Conservation (phyloP, 768 basidiomycete species). For the Cystobasidium onofrii region DNA sequence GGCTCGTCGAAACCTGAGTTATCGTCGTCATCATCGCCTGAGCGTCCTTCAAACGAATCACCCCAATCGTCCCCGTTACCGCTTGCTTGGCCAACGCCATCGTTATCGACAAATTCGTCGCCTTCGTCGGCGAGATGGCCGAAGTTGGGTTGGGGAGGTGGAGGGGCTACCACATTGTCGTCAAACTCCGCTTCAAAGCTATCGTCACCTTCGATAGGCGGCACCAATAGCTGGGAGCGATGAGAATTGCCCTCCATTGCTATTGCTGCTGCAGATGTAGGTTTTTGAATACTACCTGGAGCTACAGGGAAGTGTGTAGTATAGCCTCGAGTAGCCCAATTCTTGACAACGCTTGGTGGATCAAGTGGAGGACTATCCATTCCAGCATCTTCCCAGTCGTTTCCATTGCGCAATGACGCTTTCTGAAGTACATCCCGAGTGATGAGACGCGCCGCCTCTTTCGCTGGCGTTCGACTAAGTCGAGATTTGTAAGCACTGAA, state of each 20-base stretch:
- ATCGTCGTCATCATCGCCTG: conserved; percentile 47
- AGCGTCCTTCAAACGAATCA: conserved; percentile 48
- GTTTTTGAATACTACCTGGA: conserved; percentile 27
- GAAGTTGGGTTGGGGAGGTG: conserved; percentile 51
- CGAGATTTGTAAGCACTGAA: conserved; percentile 47
- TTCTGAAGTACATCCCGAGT: conserved; percentile 58
- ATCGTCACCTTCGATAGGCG: conserved; percentile 52
- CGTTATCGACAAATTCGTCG: conserved; percentile 41
- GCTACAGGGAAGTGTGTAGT: conserved; percentile 13
- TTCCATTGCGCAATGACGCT: conserved; percentile 39
- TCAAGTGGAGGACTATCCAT: conserved; percentile 36
- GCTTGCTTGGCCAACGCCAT: neutral
- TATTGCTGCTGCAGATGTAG: conserved; percentile 42
- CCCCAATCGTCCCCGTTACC: conserved; percentile 50
- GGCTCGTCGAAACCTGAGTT: conserved; percentile 41
- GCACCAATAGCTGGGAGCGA: conserved; percentile 38
- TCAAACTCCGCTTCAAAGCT: conserved; percentile 49
- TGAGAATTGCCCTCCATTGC: conserved; percentile 34
- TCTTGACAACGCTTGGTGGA: conserved; percentile 48
- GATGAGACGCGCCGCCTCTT: conserved; percentile 64
- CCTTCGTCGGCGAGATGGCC: conserved; percentile 34
- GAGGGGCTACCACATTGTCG: conserved; percentile 50
- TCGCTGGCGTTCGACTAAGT: conserved; percentile 60
- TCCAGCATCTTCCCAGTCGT: conserved; percentile 43
- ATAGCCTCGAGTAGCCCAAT: conserved; percentile 50